phyloP scores from a whole-genome alignment of 768 basidiomycete genomes.

The Hericium rajendrae region DNA sequence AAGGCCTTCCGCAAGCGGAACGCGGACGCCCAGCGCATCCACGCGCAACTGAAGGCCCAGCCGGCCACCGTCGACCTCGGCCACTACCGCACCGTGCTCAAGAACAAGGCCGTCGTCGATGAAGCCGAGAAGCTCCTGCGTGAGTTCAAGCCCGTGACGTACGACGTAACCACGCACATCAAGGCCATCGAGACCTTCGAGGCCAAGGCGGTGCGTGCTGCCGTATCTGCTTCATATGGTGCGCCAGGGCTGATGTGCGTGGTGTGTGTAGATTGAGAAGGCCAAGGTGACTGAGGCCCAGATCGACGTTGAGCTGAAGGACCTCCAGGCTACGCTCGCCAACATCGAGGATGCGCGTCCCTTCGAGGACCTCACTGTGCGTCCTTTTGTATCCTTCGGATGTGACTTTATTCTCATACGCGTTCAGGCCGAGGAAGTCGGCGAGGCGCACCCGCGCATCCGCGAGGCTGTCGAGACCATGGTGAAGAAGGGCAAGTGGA shows the following conservation, averaged over 20 bases:
- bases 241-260: slow-evolving; percentile 1
- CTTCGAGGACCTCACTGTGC: slow-evolving; percentile 91
- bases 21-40: slow-evolving; percentile 73
- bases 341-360: slow-evolving; percentile 98
- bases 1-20: slow-evolving; percentile 96
- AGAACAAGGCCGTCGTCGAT: slow-evolving; percentile 87
- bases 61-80: slow-evolving; percentile 82
- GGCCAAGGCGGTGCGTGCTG: slow-evolving; percentile 74
- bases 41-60: slow-evolving; percentile 51
- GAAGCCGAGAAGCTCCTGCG: slow-evolving; percentile 85
- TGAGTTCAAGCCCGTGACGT: slow-evolving; percentile 89
- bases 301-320: slow-evolving; percentile 84
- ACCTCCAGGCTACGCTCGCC: slow-evolving; percentile 85
- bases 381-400: slow-evolving; percentile 19
- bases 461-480: slow-evolving; percentile 85
- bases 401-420: not conserved
- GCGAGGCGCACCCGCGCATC: slow-evolving; percentile 87
- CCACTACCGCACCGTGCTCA: slow-evolving; percentile 84
- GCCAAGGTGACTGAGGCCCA: slow-evolving; percentile 85
- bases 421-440: slow-evolving; percentile 75
- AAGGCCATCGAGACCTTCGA: slow-evolving; percentile 97
- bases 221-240: slow-evolving; percentile 7
- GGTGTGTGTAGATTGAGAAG: slow-evolving; percentile 55
- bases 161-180: slow-evolving; percentile 81
- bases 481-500: slow-evolving; percentile 98